Conservation (phyloP, 78 protist species). For the Mantamonas sphyraenae region DNA sequence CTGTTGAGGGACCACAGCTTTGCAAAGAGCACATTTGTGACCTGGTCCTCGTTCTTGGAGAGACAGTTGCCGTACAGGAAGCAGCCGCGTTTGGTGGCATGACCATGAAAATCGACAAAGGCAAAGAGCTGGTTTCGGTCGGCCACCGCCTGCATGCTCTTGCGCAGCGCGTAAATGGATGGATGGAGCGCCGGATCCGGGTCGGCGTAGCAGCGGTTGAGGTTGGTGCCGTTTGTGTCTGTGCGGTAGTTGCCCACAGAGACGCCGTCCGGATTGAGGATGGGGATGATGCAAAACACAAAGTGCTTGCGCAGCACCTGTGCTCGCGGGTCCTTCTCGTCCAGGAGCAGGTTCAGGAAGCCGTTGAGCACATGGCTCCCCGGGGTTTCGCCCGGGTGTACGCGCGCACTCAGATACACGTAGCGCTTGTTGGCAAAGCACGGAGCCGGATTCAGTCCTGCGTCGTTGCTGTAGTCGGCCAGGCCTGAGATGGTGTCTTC, state of each 20-base stretch:
- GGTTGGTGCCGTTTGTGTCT: constrained; percentile 27
- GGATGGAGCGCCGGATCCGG: constrained; percentile 27
- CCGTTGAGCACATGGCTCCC: constrained; percentile 43
- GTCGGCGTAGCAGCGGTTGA: constrained; percentile 34
- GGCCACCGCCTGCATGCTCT: neutral
- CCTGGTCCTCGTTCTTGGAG: too few species aligned
- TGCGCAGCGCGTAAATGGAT: constrained; percentile 16
- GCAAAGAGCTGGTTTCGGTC: constrained; percentile 13
- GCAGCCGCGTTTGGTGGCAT: constrained; percentile 6
- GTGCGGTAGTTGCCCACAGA: constrained; percentile 40
- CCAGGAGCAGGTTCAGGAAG: constrained; percentile 1
- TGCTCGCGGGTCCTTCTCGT: constrained; percentile 10
- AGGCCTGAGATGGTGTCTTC: too few species aligned
- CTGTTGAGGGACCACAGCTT: too few species aligned
- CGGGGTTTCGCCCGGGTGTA: constrained; percentile 64
- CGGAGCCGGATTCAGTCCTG: too few species aligned
- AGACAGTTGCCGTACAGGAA: constrained; percentile 33
- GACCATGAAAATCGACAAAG: constrained; percentile 31
- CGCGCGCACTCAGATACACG: constrained; percentile 30
- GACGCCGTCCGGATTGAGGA: constrained; percentile 71
- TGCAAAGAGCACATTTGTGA: too few species aligned
- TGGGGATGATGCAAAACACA: constrained; percentile 48
- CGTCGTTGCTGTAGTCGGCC: too few species aligned
- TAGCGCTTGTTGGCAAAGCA: too few species aligned
- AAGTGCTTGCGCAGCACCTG: constrained; percentile 11